These are phyloP conservation scores for Gremmenia infestans DNA, from an alignment of 2,329 filamentous ascomycete species.

Conservation along the genomic window DNA sequence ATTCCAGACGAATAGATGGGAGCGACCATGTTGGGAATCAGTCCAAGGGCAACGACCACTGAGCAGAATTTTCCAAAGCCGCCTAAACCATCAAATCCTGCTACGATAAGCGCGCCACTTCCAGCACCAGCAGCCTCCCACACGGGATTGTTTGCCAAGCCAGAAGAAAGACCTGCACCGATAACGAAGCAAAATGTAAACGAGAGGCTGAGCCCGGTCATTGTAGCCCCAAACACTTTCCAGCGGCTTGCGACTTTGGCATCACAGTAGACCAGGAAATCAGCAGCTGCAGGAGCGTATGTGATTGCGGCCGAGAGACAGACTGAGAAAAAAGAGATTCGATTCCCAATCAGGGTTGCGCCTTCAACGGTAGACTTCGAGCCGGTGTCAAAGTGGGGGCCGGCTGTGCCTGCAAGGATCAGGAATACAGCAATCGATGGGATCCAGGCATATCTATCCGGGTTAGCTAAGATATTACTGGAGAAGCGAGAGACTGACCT, in stretches of 20 bases:
- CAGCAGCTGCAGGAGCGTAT: slow-evolving; percentile 57
- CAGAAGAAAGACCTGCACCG: slow-evolving; percentile 58
- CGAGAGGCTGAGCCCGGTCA: slow-evolving; percentile 50
- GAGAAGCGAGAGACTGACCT: slow-evolving; percentile 34
- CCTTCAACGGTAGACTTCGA: slow-evolving; percentile 46
- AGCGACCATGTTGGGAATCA: slow-evolving; percentile 62
- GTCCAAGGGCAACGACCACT: slow-evolving; percentile 57
- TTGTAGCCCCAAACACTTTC: slow-evolving; percentile 52
- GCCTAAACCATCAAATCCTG: slow-evolving; percentile 53
- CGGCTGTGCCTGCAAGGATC: slow-evolving; percentile 57
- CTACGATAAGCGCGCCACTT: slow-evolving; percentile 60
- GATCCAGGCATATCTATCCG: slow-evolving; percentile 53
- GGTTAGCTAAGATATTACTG: neutral
- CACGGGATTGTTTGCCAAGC: slow-evolving; percentile 44
- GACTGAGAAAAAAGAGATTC: slow-evolving; percentile 65
- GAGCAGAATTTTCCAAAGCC: slow-evolving; percentile 63
- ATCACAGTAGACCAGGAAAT: slow-evolving; percentile 63
- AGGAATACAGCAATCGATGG: slow-evolving; percentile 57
- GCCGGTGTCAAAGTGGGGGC: slow-evolving; percentile 51
- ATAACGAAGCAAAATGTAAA: slow-evolving; percentile 57
- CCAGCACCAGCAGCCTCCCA: slow-evolving; percentile 56
- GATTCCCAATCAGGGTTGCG: slow-evolving; percentile 48
- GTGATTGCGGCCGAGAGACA: slow-evolving; percentile 61
- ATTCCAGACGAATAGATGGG: slow-evolving; percentile 61
- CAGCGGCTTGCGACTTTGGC: slow-evolving; percentile 38